Evolutionary conservation across 352 stramenopile species (phyloP), one percentile per base, ranked within the genome.

Genomic region (Detonula confervacea): DNA sequence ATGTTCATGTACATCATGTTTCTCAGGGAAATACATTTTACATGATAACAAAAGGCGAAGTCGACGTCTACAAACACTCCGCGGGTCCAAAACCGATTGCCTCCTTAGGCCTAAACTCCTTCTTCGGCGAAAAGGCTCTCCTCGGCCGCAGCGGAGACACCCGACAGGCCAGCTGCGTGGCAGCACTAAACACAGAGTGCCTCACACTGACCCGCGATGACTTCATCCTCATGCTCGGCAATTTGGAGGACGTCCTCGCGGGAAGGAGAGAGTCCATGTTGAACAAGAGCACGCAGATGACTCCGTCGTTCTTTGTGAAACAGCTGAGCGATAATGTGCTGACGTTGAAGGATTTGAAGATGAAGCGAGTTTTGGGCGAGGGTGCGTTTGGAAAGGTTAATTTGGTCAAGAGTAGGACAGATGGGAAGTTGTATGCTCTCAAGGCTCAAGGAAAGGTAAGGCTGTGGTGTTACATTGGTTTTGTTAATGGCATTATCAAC

Each of bases 391-490:
- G 97, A 0, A 95, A 97, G 25, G 97, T 99, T 24, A 95, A 96
- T 60, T 90, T 99, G 12, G 95, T 98, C 5, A 95, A 96, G 77
- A 70, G 89, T 37, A 92, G 90, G 33, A 87, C 96, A 12, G 68
- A 46, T 86, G 54, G 60, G 91, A 83, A 96, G 65, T 94, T 95
- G 6, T 83, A 95, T 76, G 96, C 97, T 3, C 87, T 99, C 29
- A 98, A 99, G 83, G 96, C 92, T 73, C 97, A 98, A 93, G 93
- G 96, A 22, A 99, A 99, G 82, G 86, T n/a, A n/a, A n/a, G n/a
- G n/a, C n/a, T n/a, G n/a, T n/a, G n/a, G n/a, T n/a, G n/a, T n/a
- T n/a, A n/a, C n/a, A n/a, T n/a, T n/a, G n/a, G n/a, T n/a, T n/a
- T n/a, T n/a, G n/a, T n/a, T n/a, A n/a, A n/a, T n/a, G n/a, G n/a